These are phyloP conservation scores for Scenedesmus sp. DNA, from an alignment of 163 green algal genomes.

Conservation along the genomic window DNA sequence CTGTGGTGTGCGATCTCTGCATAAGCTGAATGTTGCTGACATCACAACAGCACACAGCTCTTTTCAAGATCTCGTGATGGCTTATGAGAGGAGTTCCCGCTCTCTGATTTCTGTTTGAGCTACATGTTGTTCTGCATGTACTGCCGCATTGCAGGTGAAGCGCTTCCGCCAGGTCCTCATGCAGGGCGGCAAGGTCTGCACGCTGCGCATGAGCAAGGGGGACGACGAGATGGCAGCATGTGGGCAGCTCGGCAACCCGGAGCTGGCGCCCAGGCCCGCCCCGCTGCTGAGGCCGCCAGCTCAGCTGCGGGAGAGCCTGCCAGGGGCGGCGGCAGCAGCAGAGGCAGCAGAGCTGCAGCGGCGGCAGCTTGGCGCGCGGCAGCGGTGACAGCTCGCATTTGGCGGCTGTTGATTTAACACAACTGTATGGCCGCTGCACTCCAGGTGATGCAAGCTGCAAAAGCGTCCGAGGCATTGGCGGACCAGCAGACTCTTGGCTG, in stretches of 20 bases:
- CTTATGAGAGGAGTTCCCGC: not conserved
- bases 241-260: conserved; percentile 71
- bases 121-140: not conserved
- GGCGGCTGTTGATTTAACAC: no score
- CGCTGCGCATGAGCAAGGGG: conserved; percentile 80
- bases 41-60: no score
- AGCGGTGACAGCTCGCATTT: not conserved
- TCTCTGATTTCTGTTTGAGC: not conserved
- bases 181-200: conserved; percentile 82
- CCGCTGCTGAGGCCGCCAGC: conserved; percentile 56
- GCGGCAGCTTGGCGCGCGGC: not conserved
- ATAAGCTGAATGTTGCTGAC: no score
- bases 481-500: no score
- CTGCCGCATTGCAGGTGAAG: conserved; percentile 19
- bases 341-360: conserved; percentile 20
- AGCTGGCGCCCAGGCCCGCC: conserved; percentile 18
- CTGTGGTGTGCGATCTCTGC: no score
- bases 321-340: conserved; percentile 38
- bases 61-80: no score
- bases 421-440: no score
- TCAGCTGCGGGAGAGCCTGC: conserved; percentile 40
- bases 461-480: no score
- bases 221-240: conserved; percentile 97
- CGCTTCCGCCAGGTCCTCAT: conserved; percentile 77
- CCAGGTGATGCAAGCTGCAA: no score